Percentiles rank a stretch among this genome's conserved stretches.
phyloP scores from a whole-genome alignment of 768 basidiomycete genomes.

The Leucogyrophana mollusca region DNA sequence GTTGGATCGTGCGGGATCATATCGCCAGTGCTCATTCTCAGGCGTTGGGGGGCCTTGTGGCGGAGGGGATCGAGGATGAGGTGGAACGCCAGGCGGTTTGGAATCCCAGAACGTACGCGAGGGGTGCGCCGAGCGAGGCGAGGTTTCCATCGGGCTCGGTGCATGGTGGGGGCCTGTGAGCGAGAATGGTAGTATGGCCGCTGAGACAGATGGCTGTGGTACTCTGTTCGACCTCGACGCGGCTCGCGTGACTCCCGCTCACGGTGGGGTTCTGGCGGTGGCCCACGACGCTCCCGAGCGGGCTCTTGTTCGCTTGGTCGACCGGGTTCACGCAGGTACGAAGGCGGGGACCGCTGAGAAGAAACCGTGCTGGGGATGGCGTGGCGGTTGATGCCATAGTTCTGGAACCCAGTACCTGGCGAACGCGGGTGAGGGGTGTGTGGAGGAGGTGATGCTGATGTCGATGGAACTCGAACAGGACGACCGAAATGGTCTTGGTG shows the following conservation, averaged over 20 bases:
- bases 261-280: conserved; percentile 42
- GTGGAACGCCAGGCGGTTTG: conserved; percentile 41
- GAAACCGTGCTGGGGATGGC: conserved; percentile 41
- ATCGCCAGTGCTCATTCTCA: conserved; percentile 50
- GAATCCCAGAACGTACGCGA: conserved; percentile 58
- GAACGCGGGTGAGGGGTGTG: conserved; percentile 48
- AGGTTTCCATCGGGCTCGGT: conserved; percentile 57
- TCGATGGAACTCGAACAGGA: conserved; percentile 49
- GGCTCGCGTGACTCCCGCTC: conserved; percentile 47
- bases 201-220: conserved; percentile 29
- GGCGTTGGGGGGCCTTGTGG: conserved; percentile 35
- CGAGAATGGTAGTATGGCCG: conserved; percentile 32
- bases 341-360: conserved; percentile 60
- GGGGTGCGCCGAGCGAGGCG: conserved; percentile 51
- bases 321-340: conserved; percentile 51
- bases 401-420: conserved; percentile 44
- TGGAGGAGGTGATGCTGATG: conserved; percentile 58
- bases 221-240: conserved; percentile 40
- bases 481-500: conserved; percentile 62
- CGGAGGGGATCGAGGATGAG: conserved; percentile 31
- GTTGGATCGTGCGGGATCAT: conserved; percentile 60
- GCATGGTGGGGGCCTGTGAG: conserved; percentile 35
- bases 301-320: conserved; percentile 51
- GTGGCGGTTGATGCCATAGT: conserved; percentile 42
- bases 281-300: conserved; percentile 59